Percentiles rank a stretch among this genome's conserved stretches.
phyloP scores from a whole-genome alignment of 495 filamentous ascomycete genomes.

The Neurospora sp. region DNA sequence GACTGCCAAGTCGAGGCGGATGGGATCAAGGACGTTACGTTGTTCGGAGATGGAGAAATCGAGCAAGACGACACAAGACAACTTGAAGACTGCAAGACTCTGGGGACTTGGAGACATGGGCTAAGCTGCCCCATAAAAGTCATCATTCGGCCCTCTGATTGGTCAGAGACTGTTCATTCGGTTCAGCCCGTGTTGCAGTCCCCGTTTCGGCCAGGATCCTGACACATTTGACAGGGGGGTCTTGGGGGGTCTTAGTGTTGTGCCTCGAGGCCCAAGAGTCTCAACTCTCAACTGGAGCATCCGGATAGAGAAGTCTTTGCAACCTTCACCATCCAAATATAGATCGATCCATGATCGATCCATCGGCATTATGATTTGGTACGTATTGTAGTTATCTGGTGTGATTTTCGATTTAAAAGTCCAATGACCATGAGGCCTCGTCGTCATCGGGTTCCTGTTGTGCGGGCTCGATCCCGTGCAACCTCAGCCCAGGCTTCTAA shows the following conservation, averaged over 20 bases:
- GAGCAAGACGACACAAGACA: background rate
- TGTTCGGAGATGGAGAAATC: background rate
- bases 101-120: background rate
- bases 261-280: background rate
- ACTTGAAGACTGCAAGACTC: background rate
- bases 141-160: background rate
- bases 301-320: background rate
- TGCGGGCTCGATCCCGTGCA: background rate
- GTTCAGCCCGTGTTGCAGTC: constrained; percentile 16
- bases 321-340: background rate
- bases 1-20: background rate
- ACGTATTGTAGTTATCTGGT: background rate
- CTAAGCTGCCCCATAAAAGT: background rate
- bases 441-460: background rate
- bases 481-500: background rate
- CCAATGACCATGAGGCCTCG: background rate
- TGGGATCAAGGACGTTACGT: background rate
- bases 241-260: background rate
- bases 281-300: background rate
- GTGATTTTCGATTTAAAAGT: background rate
- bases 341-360: background rate
- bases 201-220: constrained; percentile 23
- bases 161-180: background rate
- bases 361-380: background rate
- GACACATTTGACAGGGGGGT: constrained; percentile 8